phyloP scores from a whole-genome alignment of 2,329 filamentous ascomycete species.

The Hortaea sp. region DNA sequence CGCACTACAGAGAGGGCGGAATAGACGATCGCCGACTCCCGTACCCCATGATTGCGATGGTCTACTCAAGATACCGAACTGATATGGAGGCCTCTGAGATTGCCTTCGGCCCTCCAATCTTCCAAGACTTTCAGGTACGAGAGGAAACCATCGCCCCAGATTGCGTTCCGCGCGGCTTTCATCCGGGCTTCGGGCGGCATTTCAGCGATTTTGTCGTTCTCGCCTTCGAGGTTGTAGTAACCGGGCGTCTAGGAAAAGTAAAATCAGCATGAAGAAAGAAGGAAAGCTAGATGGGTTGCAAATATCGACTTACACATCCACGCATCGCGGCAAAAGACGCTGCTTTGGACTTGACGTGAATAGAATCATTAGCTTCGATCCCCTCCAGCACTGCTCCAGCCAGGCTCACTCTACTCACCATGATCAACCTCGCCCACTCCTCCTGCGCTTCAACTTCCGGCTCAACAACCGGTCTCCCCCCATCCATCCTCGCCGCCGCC shows the following conservation, averaged over 20 bases:
- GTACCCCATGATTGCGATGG: too few species aligned
- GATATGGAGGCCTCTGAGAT: conserved; percentile 24
- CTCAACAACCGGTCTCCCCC: conserved; percentile 29
- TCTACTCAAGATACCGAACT: not conserved
- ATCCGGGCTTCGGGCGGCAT: conserved; percentile 17
- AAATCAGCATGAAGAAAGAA: too few species aligned
- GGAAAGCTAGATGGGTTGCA: not conserved
- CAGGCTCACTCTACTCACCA: conserved; percentile 15
- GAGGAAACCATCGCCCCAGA: conserved; percentile 22
- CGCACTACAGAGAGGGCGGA: too few species aligned
- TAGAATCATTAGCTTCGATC: too few species aligned
- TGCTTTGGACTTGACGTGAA: conserved; percentile 15
- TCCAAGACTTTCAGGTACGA: conserved; percentile 25
- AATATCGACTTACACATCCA: conserved; percentile 27
- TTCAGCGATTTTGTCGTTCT: conserved; percentile 10
- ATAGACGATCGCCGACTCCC: too few species aligned
- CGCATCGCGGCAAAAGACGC: conserved; percentile 30
- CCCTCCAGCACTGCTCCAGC: too few species aligned
- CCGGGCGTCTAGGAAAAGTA: conserved; percentile 34
- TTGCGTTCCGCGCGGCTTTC: conserved; percentile 13
- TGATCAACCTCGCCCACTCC: conserved; percentile 34
- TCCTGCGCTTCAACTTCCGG: conserved; percentile 38
- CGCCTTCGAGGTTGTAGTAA: conserved; percentile 42
- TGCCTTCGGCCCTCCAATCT: conserved; percentile 22
- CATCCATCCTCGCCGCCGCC: conserved; percentile 20